Conservation (phyloP, 106 monocot species). For the Dioscorea zingiberensis region DNA sequence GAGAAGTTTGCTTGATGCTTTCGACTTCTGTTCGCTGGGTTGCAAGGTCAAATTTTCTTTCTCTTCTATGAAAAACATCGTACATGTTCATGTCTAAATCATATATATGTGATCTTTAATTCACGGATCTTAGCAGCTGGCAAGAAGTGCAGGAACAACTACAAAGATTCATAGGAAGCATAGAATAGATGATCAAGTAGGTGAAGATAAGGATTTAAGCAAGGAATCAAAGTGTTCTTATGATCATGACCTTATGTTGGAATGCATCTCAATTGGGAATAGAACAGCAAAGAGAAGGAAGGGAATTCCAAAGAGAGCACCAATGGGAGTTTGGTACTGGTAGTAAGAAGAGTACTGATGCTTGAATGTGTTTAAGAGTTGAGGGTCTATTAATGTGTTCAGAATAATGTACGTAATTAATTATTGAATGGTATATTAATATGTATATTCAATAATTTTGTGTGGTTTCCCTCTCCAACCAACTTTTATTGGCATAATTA, state of each 20-base stretch:
- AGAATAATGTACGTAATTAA: no score
- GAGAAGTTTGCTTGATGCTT: constrained; percentile 15
- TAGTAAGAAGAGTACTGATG: no score
- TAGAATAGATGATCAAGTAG: not conserved
- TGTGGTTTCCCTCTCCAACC: no score
- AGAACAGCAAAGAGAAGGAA: constrained; percentile 15
- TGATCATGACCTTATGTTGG: not conserved
- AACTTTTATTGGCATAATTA: no score
- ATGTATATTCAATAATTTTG: no score
- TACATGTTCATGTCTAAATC: not conserved
- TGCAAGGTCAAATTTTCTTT: constrained; percentile 17
- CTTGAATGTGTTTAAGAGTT: no score
- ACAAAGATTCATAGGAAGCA: not conserved
- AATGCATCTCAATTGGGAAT: not conserved
- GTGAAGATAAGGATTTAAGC: not conserved
- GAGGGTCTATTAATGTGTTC: no score
- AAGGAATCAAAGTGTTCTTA: not conserved
- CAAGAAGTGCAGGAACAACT: not conserved
- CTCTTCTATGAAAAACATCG: not conserved
- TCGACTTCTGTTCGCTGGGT: constrained; percentile 19
- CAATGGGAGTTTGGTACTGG: constrained; percentile 14
- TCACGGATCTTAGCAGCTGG: not conserved
- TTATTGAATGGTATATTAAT: no score
- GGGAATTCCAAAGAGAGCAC: constrained; percentile 22
- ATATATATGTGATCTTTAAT: not conserved